phyloP scores from a whole-genome alignment of 768 basidiomycete genomes.

The Boletus barrowsii region DNA sequence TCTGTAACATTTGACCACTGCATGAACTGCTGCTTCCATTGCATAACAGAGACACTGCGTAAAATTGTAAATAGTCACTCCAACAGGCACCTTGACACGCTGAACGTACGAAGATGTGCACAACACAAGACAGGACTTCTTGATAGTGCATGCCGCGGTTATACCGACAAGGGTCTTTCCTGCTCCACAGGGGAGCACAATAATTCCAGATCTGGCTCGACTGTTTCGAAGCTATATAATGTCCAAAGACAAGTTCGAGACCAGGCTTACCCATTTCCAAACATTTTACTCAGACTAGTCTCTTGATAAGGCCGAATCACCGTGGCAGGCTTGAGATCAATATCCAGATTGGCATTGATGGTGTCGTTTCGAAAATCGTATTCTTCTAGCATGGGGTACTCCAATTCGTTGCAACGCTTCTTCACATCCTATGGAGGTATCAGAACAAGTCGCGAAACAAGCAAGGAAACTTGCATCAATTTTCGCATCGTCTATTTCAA shows the following conservation, averaged over 20 bases:
- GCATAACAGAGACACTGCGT: slow-evolving; percentile 86
- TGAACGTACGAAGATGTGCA: slow-evolving; percentile 92
- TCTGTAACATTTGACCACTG: slow-evolving; percentile 99
- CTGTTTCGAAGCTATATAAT: slow-evolving; percentile 38
- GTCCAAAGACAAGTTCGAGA: neutral
- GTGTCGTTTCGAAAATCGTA: slow-evolving; percentile 99
- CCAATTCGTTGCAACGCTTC: slow-evolving; percentile 92
- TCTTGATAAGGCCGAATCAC: slow-evolving; percentile 98
- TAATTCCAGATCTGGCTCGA: slow-evolving; percentile 96
- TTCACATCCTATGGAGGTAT: slow-evolving; percentile 73
- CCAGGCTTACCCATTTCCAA: slow-evolving; percentile 84
- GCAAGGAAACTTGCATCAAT: slow-evolving; percentile 69
- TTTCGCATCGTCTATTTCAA: slow-evolving; percentile 90
- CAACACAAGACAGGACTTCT: slow-evolving; percentile 95
- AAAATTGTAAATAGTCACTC: slow-evolving; percentile 5
- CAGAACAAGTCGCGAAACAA: neutral
- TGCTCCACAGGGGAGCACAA: slow-evolving; percentile 96
- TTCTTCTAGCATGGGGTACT: slow-evolving; percentile 98
- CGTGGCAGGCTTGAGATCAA: slow-evolving; percentile 96
- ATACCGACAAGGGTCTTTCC: slow-evolving; percentile 99
- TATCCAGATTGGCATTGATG: slow-evolving; percentile 93
- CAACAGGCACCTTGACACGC: neutral
- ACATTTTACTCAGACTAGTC: slow-evolving; percentile 98
- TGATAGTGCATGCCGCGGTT: slow-evolving; percentile 98
- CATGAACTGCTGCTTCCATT: slow-evolving; percentile 98